Conservation (phyloP, 352 stramenopile species). For the Phytopythium oedochilum region DNA sequence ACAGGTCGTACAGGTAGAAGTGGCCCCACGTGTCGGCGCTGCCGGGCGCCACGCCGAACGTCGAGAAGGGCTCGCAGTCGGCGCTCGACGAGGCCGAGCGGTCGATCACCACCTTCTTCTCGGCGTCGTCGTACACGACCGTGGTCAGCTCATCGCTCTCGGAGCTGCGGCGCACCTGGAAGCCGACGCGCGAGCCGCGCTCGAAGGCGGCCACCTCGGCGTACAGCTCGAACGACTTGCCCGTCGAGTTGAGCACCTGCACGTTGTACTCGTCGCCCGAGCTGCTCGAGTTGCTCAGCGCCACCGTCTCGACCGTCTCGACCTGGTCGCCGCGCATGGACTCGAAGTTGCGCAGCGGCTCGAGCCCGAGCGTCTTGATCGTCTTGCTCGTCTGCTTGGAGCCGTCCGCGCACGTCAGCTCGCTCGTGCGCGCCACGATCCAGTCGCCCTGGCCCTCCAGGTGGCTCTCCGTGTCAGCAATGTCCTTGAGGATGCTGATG, state of each 20-base stretch:
- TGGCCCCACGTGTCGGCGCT: conserved; percentile 30
- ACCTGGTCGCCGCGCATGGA: conserved; percentile 38
- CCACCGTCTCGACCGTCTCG: conserved; percentile 21
- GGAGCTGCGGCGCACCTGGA: conserved; percentile 46
- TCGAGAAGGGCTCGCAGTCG: conserved; percentile 40
- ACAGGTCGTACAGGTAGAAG: conserved; percentile 60
- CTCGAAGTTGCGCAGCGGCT: conserved; percentile 41
- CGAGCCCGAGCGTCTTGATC: conserved; percentile 56
- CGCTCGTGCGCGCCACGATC: conserved; percentile 38
- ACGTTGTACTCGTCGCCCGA: conserved; percentile 10
- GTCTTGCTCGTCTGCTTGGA: conserved; percentile 37
- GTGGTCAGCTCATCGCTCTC: conserved; percentile 44
- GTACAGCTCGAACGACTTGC: conserved; percentile 48
- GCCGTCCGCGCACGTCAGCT: conserved; percentile 21
- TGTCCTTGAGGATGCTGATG: conserved; percentile 43
- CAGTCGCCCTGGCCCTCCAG: conserved; percentile 47
- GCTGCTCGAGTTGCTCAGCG: conserved; percentile 20
- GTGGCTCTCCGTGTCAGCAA: conserved; percentile 43
- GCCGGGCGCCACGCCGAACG: conserved; percentile 24
- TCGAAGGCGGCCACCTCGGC: conserved; percentile 38
- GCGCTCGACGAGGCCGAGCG: conserved; percentile 39
- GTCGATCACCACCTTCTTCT: conserved; percentile 60
- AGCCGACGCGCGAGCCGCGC: conserved; percentile 43
- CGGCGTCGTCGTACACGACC: conserved; percentile 55
- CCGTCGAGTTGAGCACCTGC: conserved; percentile 32